Base-by-base conservation (phyloP, 805 yeast genomes). In the Dipodascus albidus region DNA sequence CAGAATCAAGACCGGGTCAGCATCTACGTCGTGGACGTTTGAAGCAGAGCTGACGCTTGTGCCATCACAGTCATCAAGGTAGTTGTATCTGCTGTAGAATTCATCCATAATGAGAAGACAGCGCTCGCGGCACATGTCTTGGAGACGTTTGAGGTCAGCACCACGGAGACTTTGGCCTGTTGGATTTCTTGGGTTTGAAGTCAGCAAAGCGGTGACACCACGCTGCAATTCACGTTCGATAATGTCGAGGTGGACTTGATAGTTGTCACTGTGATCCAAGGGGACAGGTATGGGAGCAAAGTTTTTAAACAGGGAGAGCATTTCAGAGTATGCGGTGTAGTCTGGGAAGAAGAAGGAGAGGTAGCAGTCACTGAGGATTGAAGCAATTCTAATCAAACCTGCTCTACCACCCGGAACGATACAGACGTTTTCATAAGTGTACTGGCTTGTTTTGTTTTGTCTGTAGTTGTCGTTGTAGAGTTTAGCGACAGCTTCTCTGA, bases 381-480 rank as follows among this genome's bases (percentile, higher is more conserved):
- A 77, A 17, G 84, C 84, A 57, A 79, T 79, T 63, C 84, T 73
- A 3, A 80, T 79, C 56, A 79, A 66, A 0, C 83, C 84, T 21
- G 83, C 82, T 59, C 84, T 68, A 1, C 84, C 84, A 35, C 84
- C 84, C 6, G 84, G 84, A 1, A 80, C 83, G 58, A 79, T 72
- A 61, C 82, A 79, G 33, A 79, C 83, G 60, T 79, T 79, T 60
- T 78, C 81, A 62, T 65, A 76, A 14, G 83, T 78, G 62, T 79
- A 79, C 64, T 79, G 73, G n/a, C 81, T 76, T 20, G 62, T 57
- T 60, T 68, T 71, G 51, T 71, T 74, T 54, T 71, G 60, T 59
- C 84, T 74, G 62, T 78, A 79, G 20, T 78, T 73, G 44, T 70
- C 78, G 60, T 79, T 79, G 67, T 79, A 79, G 55, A 74, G 67